Evolutionary conservation across 1,284 basidiomycete genomes (phyloP).

Genomic region (Wallemia ichthyophaga): DNA sequence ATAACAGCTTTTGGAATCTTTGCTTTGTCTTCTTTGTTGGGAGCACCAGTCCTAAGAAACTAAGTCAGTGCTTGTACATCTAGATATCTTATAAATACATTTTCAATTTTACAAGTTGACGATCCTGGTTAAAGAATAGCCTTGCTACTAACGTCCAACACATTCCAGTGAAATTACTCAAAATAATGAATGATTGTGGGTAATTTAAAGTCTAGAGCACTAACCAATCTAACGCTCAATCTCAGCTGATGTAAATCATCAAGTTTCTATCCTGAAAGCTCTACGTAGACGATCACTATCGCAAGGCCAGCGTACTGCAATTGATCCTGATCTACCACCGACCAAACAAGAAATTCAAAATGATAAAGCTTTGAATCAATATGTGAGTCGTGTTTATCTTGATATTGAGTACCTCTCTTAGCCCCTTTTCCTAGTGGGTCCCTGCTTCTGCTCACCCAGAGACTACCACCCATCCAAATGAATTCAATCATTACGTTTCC

Average conservation of each 20-base stretch:
- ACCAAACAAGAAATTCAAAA: neutral
- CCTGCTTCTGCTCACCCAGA: neutral
- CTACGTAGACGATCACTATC: neutral
- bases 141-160: neutral
- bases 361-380: neutral
- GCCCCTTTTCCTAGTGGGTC: neutral
- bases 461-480: neutral
- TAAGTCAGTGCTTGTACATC: neutral
- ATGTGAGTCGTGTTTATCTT: neutral
- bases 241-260: neutral
- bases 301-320: neutral
- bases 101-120: neutral
- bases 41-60: neutral
- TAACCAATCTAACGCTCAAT: too few species aligned
- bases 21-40: neutral
- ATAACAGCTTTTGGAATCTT: neutral
- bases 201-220: neutral
- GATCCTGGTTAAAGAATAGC: neutral
- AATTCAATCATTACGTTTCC: neutral
- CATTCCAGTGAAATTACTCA: neutral
- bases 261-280: neutral
- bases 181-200: neutral
- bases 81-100: neutral
- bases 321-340: neutral
- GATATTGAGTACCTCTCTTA: neutral